Percentiles rank a stretch among this genome's conserved stretches.
phyloP scores from a whole-genome alignment of 164 flowering plant genomes.

The grape (Vitis vinifera) region ASM3070453v1 NC_081819.1:18086001-18086500 shows the following conservation, averaged over 20 bases:
- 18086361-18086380: neutral
- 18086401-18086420: neutral
- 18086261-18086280: neutral
- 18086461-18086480: neutral
- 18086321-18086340: neutral
- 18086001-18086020: too few species aligned
- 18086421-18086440: neutral
- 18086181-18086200: neutral
- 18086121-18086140: neutral
- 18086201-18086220: neutral
- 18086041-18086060: too few species aligned
- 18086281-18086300: neutral
- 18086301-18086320: neutral
- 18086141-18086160: neutral
- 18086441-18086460: neutral
- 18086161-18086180: neutral
- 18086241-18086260: neutral
- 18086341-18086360: neutral
- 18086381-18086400: neutral
- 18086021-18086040: too few species aligned
- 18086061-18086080: neutral
- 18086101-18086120: neutral
- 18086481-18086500: neutral
- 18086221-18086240: neutral
- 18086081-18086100: neutral